Base-by-base conservation (phyloP, 1,284 basidiomycete genomes). In the Boletus sp. region DNA sequence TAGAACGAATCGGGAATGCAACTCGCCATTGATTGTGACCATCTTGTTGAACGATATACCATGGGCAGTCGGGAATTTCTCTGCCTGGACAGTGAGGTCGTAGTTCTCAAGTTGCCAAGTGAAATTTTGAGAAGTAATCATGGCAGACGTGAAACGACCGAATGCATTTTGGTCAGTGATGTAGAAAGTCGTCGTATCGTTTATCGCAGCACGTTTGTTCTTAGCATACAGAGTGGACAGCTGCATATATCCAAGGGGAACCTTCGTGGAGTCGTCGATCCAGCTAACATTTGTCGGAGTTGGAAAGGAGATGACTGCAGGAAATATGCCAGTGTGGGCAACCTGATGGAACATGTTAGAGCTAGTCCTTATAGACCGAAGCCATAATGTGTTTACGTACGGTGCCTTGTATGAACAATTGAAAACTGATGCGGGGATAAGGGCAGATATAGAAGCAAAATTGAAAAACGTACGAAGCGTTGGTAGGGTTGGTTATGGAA, bases 61-160 rank as follows among this genome's bases (percentile, higher is more conserved):
- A 56, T 80, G 76, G 2, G 80, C 75, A 10, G 75, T 70, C 3
- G 83, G 84, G 57, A 87, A 84, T 55, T 80, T 82, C 56, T 80
- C 69, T 3, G 88, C 88, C 53, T 84, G 81, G 6, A 83, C 84
- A 20, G 72, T 72, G 40, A 90, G 71, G 57, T 76, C 74, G 30
- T 75, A 64, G 54, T 77, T 83, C 19, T 69, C 60, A 42, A 91
- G 66, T 50, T 75, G 73, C 88, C 88, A 91, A 4, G 82, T 88
- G 58, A 90, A 89, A 50, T 77, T 80, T 35, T 72, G 68, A 48
- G 79, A 74, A 0, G 82, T 88, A 60, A 90, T 85, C 74, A 91
- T 71, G 13, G 70, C 62, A 26, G 65, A 62, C 5, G 81, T 73
- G 60, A 87, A 87, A 22, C 63, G 67, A 49, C 75, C 76, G 57